Evolutionary conservation across 441 rosid species (phyloP).

Genomic region (Lepidium campestre): DNA sequence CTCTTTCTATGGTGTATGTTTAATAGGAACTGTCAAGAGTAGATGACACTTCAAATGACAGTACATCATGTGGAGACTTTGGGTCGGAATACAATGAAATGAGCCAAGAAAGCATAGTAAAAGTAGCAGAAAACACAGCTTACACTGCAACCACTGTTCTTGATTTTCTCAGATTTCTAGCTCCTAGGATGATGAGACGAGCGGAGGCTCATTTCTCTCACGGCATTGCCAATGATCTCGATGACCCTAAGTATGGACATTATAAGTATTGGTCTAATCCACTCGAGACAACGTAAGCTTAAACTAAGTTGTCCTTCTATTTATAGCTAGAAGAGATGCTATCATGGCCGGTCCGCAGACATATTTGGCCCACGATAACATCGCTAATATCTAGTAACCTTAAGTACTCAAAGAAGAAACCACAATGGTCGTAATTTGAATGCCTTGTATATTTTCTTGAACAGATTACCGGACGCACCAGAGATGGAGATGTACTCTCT

Average conservation of each 20-base stretch:
- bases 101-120: constrained; percentile 33
- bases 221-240: constrained; percentile 59
- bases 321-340: background rate
- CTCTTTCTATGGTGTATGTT: background rate
- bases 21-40: constrained; percentile 32
- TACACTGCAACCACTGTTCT: constrained; percentile 42
- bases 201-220: constrained; percentile 64
- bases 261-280: constrained; percentile 76
- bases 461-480: constrained; percentile 62
- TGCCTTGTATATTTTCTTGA: background rate
- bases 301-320: background rate
- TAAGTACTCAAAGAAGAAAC: background rate
- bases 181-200: constrained; percentile 61
- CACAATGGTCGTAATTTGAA: background rate
- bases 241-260: constrained; percentile 50
- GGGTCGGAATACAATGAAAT: constrained; percentile 61
- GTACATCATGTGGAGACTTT: constrained; percentile 33
- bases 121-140: constrained; percentile 43
- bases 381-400: background rate
- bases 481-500: constrained; percentile 59
- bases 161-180: constrained; percentile 48
- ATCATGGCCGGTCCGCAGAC: background rate
- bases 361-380: background rate
- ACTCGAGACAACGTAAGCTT: constrained; percentile 49
- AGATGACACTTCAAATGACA: background rate